Evolutionary conservation across 202 grass and related monocot genomes (phyloP).

Genomic region (Bolboschoenoplectus hybrid): DNA sequence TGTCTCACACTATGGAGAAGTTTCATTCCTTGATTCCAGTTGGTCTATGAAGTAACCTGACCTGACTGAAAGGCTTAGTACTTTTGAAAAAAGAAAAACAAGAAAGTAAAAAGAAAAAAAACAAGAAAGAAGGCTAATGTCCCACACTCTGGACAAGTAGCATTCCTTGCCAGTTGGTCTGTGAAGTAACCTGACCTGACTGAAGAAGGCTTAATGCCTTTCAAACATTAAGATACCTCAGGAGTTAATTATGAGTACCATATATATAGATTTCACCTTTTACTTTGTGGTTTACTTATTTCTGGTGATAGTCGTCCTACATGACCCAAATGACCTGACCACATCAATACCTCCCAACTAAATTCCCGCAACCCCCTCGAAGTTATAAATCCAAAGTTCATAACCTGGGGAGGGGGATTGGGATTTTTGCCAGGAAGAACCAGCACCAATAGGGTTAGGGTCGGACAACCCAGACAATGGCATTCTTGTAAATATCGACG

Average conservation of each 20-base stretch:
- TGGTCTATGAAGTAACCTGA: conserved; percentile 18
- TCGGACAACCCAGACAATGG: conserved; percentile 60
- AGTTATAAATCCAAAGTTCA: conserved; percentile 25
- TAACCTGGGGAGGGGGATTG: conserved; percentile 21
- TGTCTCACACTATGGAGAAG: background rate
- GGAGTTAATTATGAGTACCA: conserved; percentile 11
- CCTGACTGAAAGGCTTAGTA: conserved; percentile 18
- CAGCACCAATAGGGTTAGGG: conserved; percentile 15
- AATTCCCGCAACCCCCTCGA: background rate
- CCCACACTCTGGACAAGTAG: background rate
- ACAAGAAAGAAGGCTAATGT: conserved; percentile 3
- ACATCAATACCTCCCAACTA: background rate
- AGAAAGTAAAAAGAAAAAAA: background rate
- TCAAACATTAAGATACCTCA: background rate
- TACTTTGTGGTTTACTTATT: conserved; percentile 18
- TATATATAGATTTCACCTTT: conserved; percentile 13
- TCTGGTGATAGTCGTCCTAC: background rate
- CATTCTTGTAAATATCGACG: conserved; percentile 76
- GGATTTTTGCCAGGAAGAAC: conserved; percentile 29
- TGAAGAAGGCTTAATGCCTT: conserved; percentile 16
- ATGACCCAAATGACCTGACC: conserved; percentile 24
- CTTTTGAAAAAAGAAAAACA: background rate
- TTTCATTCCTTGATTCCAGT: background rate
- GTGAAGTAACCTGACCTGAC: conserved; percentile 7
- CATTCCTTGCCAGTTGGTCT: background rate